Evolutionary conservation across 164 flowering plant species (phyloP).

Genomic region (Umbilicus rupestris): DNA sequence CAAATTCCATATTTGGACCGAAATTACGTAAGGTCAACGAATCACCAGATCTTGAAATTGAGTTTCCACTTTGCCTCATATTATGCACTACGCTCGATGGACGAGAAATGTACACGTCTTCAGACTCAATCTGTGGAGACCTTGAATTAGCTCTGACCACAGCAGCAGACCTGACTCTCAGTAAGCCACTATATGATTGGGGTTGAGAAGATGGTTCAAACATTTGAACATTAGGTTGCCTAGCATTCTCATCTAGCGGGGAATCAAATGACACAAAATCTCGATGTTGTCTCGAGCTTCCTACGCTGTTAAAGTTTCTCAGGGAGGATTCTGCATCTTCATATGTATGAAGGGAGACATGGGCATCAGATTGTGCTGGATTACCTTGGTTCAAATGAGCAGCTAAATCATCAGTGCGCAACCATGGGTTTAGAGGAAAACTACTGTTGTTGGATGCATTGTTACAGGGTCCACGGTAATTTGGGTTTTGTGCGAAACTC

Average conservation of each 20-base stretch:
- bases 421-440: conserved; percentile 21
- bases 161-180: conserved; percentile 26
- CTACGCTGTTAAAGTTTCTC: conserved; percentile 33
- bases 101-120: not conserved
- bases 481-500: conserved; percentile 24
- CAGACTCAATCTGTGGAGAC: not conserved
- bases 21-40: not conserved
- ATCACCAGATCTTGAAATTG: not conserved
- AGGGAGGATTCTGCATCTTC: conserved; percentile 21
- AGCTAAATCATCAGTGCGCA: conserved; percentile 15
- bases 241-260: conserved; percentile 18
- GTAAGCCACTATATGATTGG: conserved; percentile 19
- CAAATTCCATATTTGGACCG: not conserved
- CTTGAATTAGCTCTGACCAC: not conserved
- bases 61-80: not conserved
- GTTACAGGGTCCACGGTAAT: conserved; percentile 13
- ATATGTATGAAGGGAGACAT: conserved; percentile 22
- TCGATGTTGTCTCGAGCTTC: conserved; percentile 19
- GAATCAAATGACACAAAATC: conserved; percentile 28
- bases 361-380: conserved; percentile 17
- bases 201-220: conserved; percentile 21
- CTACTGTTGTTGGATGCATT: conserved; percentile 21
- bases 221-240: conserved; percentile 20
- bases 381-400: conserved; percentile 24
- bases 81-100: not conserved